Percentiles rank a stretch among this genome's conserved stretches.
Conservation (phyloP, 1,139 yeast genomes). For the Blastobotrys raffinosifermentans region DNA sequence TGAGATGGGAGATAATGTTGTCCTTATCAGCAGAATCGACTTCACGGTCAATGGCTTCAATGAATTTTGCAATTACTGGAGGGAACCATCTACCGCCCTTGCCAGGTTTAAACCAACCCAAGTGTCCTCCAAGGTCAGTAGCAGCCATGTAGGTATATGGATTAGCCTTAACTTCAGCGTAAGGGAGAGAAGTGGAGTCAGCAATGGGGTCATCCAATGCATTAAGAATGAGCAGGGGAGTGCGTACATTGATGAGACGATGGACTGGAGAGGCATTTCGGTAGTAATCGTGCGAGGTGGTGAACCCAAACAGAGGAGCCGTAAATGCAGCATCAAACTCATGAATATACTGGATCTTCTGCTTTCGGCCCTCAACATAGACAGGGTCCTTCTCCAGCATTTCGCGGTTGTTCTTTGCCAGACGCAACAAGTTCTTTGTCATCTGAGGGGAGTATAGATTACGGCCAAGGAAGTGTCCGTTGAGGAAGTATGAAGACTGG, state of each 20-base stretch:
- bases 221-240: constrained; percentile 65
- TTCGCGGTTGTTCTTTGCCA: constrained; percentile 56
- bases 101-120: constrained; percentile 64
- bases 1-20: constrained; percentile 2
- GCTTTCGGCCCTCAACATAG: constrained; percentile 33
- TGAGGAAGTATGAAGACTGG: constrained; percentile 48
- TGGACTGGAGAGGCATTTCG: constrained; percentile 59
- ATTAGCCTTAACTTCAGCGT: constrained; percentile 51
- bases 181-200: constrained; percentile 52
- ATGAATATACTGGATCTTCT: constrained; percentile 36
- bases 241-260: constrained; percentile 48
- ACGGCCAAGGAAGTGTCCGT: constrained; percentile 52
- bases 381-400: constrained; percentile 43
- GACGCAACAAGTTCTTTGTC: constrained; percentile 55
- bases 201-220: constrained; percentile 85
- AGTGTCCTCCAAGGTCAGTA: constrained; percentile 83
- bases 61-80: constrained; percentile 55
- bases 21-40: constrained; percentile 21
- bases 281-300: constrained; percentile 67
- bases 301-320: constrained; percentile 68
- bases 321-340: constrained; percentile 74
- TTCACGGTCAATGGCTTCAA: constrained; percentile 45
- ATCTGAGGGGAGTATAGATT: constrained; percentile 60
- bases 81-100: constrained; percentile 71
- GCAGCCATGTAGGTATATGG: constrained; percentile 63